phyloP scores from a whole-genome alignment of 352 stramenopile genomes.

The Phytophthora lateralis region DNA sequence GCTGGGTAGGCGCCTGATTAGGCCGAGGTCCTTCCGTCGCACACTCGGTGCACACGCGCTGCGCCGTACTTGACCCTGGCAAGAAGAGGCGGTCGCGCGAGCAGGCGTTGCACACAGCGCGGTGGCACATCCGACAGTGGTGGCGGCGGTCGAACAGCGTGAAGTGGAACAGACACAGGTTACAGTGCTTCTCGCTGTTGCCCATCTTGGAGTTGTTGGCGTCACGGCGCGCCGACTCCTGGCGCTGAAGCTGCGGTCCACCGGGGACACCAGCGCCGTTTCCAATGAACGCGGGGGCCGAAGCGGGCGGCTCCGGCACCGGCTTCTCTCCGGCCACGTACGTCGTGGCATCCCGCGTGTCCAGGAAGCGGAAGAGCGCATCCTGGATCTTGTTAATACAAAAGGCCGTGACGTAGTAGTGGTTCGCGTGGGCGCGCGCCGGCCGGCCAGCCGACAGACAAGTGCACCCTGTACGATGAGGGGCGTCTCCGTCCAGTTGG shows the following conservation, averaged over 20 bases:
- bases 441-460: constrained; percentile 78
- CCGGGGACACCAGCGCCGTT: constrained; percentile 12
- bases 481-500: constrained; percentile 76
- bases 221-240: constrained; percentile 58
- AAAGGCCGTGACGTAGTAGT: constrained; percentile 90
- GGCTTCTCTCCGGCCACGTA: constrained; percentile 81
- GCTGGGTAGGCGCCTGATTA: constrained; percentile 34
- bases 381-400: constrained; percentile 90
- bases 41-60: constrained; percentile 89
- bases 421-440: constrained; percentile 73
- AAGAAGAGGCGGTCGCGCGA: constrained; percentile 86
- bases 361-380: constrained; percentile 83
- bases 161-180: constrained; percentile 90
- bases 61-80: constrained; percentile 81
- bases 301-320: constrained; percentile 63
- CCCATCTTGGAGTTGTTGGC: constrained; percentile 65
- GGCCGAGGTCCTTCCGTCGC: constrained; percentile 79
- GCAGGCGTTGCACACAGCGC: constrained; percentile 87
- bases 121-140: constrained; percentile 90
- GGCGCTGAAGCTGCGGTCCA: constrained; percentile 53
- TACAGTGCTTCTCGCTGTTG: constrained; percentile 89
- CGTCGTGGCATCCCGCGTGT: constrained; percentile 75
- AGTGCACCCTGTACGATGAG: constrained; percentile 83
- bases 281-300: constrained; percentile 43
- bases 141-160: constrained; percentile 90